Evolutionary conservation across 73 alveolate genomes (phyloP).

Genomic region (Halteria grandinella): DNA sequence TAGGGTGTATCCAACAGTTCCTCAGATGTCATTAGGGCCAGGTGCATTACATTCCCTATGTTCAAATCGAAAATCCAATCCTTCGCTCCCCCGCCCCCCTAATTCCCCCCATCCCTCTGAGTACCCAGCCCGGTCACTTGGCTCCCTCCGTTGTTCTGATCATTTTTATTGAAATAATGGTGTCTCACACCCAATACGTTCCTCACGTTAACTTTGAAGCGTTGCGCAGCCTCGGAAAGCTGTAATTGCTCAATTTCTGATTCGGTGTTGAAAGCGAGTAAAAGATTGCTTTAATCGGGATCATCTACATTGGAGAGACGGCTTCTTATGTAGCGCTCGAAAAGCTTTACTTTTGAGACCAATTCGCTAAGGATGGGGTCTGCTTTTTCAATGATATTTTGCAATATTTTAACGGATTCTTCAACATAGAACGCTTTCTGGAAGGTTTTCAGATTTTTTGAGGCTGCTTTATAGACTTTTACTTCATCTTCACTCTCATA

Average conservation of each 20-base stretch:
- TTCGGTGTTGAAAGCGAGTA: conserved; percentile 11
- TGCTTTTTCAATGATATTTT: conserved; percentile 32
- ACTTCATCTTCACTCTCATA: background rate
- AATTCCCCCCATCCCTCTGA: no score
- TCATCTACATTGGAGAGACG: no score
- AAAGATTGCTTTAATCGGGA: no score
- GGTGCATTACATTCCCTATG: conserved; percentile 87
- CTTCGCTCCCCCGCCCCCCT: background rate
- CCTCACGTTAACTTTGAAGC: conserved; percentile 48
- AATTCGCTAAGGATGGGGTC: conserved; percentile 46
- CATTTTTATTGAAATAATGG: no score
- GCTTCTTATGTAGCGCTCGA: no score
- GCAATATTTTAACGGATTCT: conserved; percentile 43
- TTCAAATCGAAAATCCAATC: conserved; percentile 85
- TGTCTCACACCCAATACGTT: conserved; percentile 47
- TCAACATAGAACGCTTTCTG: conserved; percentile 53
- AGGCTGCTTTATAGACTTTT: background rate
- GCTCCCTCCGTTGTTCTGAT: no score
- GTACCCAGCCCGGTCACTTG: no score
- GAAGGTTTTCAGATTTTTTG: background rate
- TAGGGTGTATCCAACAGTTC: conserved; percentile 2
- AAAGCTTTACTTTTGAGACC: conserved; percentile 32
- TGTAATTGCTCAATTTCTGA: conserved; percentile 35
- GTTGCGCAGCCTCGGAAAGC: background rate
- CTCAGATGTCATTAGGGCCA: conserved; percentile 63